phyloP scores from a whole-genome alignment of 2,329 filamentous ascomycete genomes.

The Diaporthe sp. region DNA sequence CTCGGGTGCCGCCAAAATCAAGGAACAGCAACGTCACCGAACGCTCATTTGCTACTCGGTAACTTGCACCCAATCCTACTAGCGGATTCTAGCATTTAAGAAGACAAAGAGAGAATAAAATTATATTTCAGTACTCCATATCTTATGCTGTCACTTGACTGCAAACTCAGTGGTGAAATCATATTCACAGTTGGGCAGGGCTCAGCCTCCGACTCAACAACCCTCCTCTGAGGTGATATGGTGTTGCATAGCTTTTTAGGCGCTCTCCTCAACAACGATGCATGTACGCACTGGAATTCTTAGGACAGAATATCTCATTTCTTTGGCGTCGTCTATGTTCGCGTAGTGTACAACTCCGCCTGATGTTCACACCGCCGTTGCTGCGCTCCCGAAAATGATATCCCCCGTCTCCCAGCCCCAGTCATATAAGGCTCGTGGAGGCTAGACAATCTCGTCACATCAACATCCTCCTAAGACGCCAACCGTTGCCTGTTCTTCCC shows the following conservation, averaged over 20 bases:
- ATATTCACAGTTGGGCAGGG: neutral
- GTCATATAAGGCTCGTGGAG: slow-evolving; percentile 11
- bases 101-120: neutral
- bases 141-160: neutral
- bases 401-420: slow-evolving; percentile 5
- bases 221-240: too few species aligned
- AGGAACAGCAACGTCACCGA: slow-evolving; percentile 25
- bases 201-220: neutral
- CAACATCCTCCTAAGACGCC: slow-evolving; percentile 35
- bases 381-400: slow-evolving; percentile 20
- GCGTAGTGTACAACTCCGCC: slow-evolving; percentile 32
- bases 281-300: neutral
- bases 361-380: slow-evolving; percentile 6
- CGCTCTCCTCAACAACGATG: neutral
- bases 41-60: neutral
- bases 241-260: neutral
- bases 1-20: slow-evolving; percentile 22
- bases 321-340: slow-evolving; percentile 33
- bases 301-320: slow-evolving; percentile 27
- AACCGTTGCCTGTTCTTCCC: slow-evolving; percentile 35
- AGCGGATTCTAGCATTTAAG: neutral
- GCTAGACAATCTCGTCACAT: slow-evolving; percentile 35
- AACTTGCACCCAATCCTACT: neutral
- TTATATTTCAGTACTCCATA: too few species aligned
- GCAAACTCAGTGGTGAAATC: neutral